phyloP scores from a whole-genome alignment of 306 rosid genomes.

The Carpinus viminea region DNA sequence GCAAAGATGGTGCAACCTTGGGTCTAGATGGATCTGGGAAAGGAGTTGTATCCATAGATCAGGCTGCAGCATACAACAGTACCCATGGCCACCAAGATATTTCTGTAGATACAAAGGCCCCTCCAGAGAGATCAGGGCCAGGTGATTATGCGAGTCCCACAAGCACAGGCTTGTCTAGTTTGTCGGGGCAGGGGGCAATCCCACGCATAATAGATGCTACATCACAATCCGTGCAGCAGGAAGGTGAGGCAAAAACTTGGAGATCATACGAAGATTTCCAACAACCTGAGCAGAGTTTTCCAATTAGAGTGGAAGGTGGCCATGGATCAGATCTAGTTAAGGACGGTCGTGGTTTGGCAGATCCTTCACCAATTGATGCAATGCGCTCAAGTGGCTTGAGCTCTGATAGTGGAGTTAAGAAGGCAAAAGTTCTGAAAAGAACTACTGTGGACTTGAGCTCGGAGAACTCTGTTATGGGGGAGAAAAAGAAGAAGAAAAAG shows the following conservation, averaged over 20 bases:
- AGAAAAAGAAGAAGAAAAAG: slow-evolving; percentile 68
- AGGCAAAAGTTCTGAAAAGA: slow-evolving; percentile 60
- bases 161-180: slow-evolving; percentile 34
- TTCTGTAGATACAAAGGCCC: slow-evolving; percentile 39
- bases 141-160: slow-evolving; percentile 24
- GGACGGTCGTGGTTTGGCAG: slow-evolving; percentile 22
- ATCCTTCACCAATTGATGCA: slow-evolving; percentile 23
- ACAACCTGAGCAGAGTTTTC: slow-evolving; percentile 34
- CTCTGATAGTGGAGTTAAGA: slow-evolving; percentile 48
- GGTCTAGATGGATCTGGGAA: slow-evolving; percentile 36
- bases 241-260: slow-evolving; percentile 33
- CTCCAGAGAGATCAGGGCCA: slow-evolving; percentile 37
- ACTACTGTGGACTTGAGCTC: slow-evolving; percentile 48
- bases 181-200: slow-evolving; percentile 35
- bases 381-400: slow-evolving; percentile 33
- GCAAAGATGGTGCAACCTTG: slow-evolving; percentile 38
- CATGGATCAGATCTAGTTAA: slow-evolving; percentile 19
- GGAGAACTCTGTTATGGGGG: slow-evolving; percentile 41
- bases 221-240: slow-evolving; percentile 41
- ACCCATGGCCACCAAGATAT: slow-evolving; percentile 31
- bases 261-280: slow-evolving; percentile 34
- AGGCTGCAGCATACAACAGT: slow-evolving; percentile 38
- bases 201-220: slow-evolving; percentile 31
- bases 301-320: slow-evolving; percentile 31
- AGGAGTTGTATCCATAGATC: slow-evolving; percentile 28